Percentiles rank a stretch among this genome's conserved stretches.
Evolutionary conservation across 495 filamentous ascomycete genomes (phyloP).

Genomic region (Melanomma pulvis-pyrius): DNA sequence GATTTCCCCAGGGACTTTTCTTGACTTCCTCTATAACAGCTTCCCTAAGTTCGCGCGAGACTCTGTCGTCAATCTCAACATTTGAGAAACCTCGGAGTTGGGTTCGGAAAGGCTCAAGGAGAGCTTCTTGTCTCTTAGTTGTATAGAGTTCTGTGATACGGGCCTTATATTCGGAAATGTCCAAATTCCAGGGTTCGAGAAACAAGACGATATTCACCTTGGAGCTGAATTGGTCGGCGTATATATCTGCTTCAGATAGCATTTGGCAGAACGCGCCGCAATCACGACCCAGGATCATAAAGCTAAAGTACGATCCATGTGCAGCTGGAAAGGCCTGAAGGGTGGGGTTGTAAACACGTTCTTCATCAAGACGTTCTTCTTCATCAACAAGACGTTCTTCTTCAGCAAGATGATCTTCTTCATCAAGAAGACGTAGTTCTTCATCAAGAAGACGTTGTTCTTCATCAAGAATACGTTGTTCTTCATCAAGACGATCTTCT

Average conservation of each 20-base stretch:
- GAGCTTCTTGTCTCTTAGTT: conserved; percentile 1
- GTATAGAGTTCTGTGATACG: conserved; percentile 2
- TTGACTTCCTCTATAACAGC: background rate
- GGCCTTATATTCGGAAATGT: background rate
- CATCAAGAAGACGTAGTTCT: background rate
- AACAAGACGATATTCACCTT: background rate
- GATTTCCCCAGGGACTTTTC: background rate
- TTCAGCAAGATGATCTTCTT: background rate
- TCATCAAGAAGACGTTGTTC: background rate
- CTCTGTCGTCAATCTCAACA: background rate
- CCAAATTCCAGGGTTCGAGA: background rate
- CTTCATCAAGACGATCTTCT: background rate
- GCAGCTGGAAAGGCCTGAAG: background rate
- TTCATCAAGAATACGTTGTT: background rate
- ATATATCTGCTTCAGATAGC: background rate
- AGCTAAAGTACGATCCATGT: background rate
- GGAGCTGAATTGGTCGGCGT: background rate
- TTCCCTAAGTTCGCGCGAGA: background rate
- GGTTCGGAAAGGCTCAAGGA: conserved; percentile 2
- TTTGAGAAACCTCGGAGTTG: background rate
- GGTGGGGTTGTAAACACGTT: background rate
- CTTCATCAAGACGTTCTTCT: background rate
- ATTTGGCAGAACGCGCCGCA: conserved; percentile 5
- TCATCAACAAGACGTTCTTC: background rate
- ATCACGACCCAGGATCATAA: conserved; percentile 19